Conservation (phyloP, 768 basidiomycete genomes). For the Hygrophorus pudorinus region DNA sequence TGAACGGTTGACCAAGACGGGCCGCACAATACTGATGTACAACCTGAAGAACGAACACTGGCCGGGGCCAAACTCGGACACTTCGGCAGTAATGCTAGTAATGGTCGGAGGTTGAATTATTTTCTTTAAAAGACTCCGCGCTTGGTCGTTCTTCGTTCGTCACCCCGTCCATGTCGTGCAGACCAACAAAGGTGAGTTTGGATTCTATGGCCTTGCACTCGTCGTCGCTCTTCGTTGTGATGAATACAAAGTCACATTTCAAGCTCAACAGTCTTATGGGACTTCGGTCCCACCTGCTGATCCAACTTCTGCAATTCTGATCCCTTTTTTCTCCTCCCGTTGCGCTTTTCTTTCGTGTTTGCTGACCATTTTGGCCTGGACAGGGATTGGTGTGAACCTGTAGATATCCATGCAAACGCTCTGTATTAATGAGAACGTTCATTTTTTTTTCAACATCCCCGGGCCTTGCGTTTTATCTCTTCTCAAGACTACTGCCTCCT, state of each 20-base stretch:
- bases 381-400: too few relatives aligned
- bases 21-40: too few relatives aligned
- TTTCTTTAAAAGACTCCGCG: conserved; percentile 24
- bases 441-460: too few relatives aligned
- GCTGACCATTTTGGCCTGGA: too few relatives aligned
- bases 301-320: conserved; percentile 54
- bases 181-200: too few relatives aligned
- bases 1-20: too few relatives aligned
- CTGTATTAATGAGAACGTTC: too few relatives aligned
- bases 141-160: conserved; percentile 14
- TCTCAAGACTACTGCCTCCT: neutral
- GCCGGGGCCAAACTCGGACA: too few relatives aligned
- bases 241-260: conserved; percentile 48
- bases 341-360: too few relatives aligned
- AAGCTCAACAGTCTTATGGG: conserved; percentile 58
- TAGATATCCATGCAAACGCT: too few relatives aligned
- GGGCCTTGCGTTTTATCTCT: neutral
- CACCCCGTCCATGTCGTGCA: neutral
- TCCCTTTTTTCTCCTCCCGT: conserved; percentile 8
- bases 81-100: too few relatives aligned
- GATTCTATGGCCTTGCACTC: neutral
- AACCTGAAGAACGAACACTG: too few relatives aligned
- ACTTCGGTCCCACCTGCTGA: conserved; percentile 34
- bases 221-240: conserved; percentile 20
- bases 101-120: conserved; percentile 4